Evolutionary conservation across 306 rosid genomes (phyloP).

Genomic region (Vicia sativa): DNA sequence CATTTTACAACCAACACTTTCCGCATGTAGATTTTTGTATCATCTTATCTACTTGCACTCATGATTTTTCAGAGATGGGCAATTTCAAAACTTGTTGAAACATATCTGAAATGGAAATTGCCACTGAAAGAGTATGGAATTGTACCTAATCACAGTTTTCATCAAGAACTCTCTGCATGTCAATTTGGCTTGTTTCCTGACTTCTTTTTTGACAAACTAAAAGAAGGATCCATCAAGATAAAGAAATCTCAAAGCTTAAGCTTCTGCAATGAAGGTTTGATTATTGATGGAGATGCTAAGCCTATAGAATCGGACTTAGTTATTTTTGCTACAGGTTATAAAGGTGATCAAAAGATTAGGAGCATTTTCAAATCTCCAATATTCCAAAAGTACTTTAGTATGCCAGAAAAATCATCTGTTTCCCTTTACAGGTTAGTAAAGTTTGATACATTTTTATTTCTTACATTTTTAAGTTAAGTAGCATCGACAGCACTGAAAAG

Average conservation of each 20-base stretch:
- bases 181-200: conserved; percentile 42
- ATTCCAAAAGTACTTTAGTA: background rate
- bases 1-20: too few species aligned
- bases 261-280: conserved; percentile 37
- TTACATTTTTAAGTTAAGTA: too few species aligned
- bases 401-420: conserved; percentile 29
- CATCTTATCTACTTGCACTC: background rate
- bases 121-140: conserved; percentile 53
- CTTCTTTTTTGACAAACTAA: conserved; percentile 42
- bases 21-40: too few species aligned
- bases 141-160: conserved; percentile 48
- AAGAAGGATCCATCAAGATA: conserved; percentile 50
- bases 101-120: conserved; percentile 47
- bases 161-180: conserved; percentile 45
- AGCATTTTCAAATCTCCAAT: conserved; percentile 19
- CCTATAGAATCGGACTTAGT: conserved; percentile 51
- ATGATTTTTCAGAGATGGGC: conserved; percentile 53
- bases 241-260: conserved; percentile 44
- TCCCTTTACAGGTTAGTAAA: conserved; percentile 53
- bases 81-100: conserved; percentile 45
- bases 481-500: too few species aligned
- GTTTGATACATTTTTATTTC: background rate
- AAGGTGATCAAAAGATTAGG: conserved; percentile 54
- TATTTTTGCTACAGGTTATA: conserved; percentile 57
- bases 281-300: conserved; percentile 34